These are phyloP conservation scores for Tylopilus balloui DNA, from an alignment of 768 basidiomycete species.

Conservation along the genomic window DNA sequence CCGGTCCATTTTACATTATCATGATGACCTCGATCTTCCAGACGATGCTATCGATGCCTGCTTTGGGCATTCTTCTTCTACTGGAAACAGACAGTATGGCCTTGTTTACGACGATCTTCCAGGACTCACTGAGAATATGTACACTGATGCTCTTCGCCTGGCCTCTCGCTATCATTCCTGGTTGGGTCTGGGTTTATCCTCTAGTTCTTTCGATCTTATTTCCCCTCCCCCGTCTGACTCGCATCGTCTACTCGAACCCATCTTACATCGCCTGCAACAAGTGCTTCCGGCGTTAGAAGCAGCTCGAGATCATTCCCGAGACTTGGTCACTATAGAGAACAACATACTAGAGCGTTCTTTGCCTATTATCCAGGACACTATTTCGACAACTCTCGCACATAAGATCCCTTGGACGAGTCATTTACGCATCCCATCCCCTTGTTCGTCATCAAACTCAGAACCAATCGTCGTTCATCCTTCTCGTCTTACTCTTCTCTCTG, in stretches of 20 bases:
- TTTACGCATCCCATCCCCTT: background rate
- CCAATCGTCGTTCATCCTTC: background rate
- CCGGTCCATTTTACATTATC: background rate
- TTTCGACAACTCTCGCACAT: background rate
- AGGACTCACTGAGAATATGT: background rate
- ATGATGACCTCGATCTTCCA: background rate
- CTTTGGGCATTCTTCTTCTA: background rate
- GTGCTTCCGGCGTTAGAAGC: too few relatives aligned
- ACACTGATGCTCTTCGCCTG: background rate
- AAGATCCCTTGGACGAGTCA: background rate
- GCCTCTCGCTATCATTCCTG: background rate
- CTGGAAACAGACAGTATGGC: background rate
- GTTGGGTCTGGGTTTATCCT: background rate
- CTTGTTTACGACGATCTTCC: constrained; percentile 1
- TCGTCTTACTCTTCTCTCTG: too few relatives aligned
- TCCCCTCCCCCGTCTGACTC: too few relatives aligned
- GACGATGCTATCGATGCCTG: background rate
- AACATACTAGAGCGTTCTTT: background rate
- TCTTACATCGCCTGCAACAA: too few relatives aligned
- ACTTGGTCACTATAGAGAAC: background rate
- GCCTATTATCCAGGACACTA: background rate
- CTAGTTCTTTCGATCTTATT: too few relatives aligned
- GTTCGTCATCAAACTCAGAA: background rate
- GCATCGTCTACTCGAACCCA: too few relatives aligned
- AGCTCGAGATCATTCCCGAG: too few relatives aligned